These are phyloP conservation scores for Cucurbita ficifolia DNA, from an alignment of 306 rosid genomes.

Conservation along the genomic window DNA sequence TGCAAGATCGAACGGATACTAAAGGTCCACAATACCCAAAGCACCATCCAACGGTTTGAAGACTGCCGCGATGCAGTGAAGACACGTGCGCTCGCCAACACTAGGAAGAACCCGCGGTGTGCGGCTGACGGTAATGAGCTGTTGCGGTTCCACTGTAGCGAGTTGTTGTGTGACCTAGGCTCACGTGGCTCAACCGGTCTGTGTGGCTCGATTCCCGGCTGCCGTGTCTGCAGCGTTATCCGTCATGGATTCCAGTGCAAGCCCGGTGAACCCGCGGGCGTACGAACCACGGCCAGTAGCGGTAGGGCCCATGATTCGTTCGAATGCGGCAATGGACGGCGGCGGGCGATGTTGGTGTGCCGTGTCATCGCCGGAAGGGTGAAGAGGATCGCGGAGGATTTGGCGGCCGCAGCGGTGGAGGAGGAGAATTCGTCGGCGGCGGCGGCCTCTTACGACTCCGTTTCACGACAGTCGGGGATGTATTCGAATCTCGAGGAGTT, in stretches of 20 bases:
- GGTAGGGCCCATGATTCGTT: slow-evolving; percentile 82
- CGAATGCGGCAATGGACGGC: slow-evolving; percentile 12
- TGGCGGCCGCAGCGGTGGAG: slow-evolving; percentile 21
- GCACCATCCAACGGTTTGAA: slow-evolving; percentile 91
- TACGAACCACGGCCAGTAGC: slow-evolving; percentile 71
- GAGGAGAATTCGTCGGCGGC: slow-evolving; percentile 27
- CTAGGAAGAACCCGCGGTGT: slow-evolving; percentile 68
- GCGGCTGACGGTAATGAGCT: slow-evolving; percentile 97
- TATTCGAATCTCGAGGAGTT: slow-evolving; percentile 86
- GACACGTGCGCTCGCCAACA: slow-evolving; percentile 37
- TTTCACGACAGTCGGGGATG: slow-evolving; percentile 41
- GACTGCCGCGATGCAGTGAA: slow-evolving; percentile 83
- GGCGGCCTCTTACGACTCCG: slow-evolving; percentile 48
- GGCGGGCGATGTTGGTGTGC: slow-evolving; percentile 83
- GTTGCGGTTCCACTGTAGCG: slow-evolving; percentile 67
- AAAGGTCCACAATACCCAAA: slow-evolving; percentile 74
- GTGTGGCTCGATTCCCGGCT: slow-evolving; percentile 51
- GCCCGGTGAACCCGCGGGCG: slow-evolving; percentile 29
- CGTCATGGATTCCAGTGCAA: slow-evolving; percentile 58
- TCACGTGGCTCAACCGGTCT: slow-evolving; percentile 53
- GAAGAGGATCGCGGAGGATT: slow-evolving; percentile 45
- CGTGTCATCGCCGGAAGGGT: slow-evolving; percentile 92
- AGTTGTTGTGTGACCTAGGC: slow-evolving; percentile 61
- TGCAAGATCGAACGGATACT: slow-evolving; percentile 89
- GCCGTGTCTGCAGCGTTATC: slow-evolving; percentile 69